Percentiles rank a stretch among this genome's conserved stretches.
Conservation (phyloP, 805 yeast species). For the Saccharomycopsis sp. region DNA sequence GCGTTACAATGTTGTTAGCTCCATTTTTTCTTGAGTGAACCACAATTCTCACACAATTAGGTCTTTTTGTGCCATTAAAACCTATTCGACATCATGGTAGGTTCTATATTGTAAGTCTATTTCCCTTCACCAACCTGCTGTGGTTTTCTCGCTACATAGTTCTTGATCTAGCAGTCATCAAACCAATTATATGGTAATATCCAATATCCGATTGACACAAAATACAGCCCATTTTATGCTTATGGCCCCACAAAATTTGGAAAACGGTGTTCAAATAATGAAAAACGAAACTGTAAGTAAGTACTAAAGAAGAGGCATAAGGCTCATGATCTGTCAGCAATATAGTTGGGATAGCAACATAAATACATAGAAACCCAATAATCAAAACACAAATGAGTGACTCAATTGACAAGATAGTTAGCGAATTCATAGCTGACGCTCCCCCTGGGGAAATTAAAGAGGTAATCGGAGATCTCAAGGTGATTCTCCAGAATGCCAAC, state of each 20-base stretch:
- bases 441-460: constrained; percentile 32
- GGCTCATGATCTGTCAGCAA: not conserved
- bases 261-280: not conserved
- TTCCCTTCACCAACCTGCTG: too few relatives aligned
- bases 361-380: not conserved
- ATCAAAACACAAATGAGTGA: constrained; percentile 1
- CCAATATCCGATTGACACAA: too few relatives aligned
- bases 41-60: too few relatives aligned
- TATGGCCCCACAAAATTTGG: not conserved
- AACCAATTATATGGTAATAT: too few relatives aligned
- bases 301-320: not conserved
- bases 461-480: constrained; percentile 36
- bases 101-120: too few relatives aligned
- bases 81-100: too few relatives aligned
- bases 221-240: not conserved
- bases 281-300: not conserved
- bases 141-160: too few relatives aligned
- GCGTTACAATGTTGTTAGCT: too few relatives aligned
- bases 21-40: too few relatives aligned
- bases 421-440: constrained; percentile 18
- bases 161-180: too few relatives aligned
- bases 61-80: too few relatives aligned
- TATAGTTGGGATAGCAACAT: not conserved
- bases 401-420: constrained; percentile 12
- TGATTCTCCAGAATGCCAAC: constrained; percentile 32